Conservation (phyloP, 164 flowering plant genomes). For the Stephania yunnanensis region DNA sequence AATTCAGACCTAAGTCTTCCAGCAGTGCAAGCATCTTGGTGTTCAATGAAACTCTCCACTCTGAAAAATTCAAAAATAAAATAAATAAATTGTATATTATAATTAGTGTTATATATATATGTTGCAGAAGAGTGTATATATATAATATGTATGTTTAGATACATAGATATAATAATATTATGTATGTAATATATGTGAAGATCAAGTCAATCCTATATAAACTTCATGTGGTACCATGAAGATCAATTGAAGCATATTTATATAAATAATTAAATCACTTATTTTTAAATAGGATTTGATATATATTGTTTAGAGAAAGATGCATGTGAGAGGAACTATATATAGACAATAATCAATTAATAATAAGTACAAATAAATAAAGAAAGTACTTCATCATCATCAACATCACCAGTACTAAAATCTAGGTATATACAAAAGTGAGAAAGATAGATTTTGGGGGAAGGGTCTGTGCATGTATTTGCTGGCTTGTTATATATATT, state of each 20-base stretch:
- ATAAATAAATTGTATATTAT: too few species aligned
- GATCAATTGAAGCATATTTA: not conserved
- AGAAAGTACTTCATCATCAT: not conserved
- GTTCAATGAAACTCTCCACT: constrained; percentile 96
- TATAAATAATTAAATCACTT: not conserved
- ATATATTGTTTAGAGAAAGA: not conserved
- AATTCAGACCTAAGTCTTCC: constrained; percentile 43
- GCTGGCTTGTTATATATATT: too few species aligned
- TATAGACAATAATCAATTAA: not conserved
- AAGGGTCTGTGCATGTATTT: too few species aligned
- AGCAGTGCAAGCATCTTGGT: constrained; percentile 80
- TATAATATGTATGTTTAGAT: not conserved
- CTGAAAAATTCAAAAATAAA: constrained; percentile 24
- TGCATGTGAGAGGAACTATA: not conserved
- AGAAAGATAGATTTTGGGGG: not conserved
- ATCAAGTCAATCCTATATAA: not conserved
- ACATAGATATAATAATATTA: too few species aligned
- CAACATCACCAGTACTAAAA: not conserved
- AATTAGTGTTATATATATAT: not conserved
- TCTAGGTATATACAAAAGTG: not conserved
- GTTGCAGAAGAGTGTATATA: not conserved
- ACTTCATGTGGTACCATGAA: not conserved
- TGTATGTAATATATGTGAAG: not conserved
- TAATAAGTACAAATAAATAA: too few species aligned
- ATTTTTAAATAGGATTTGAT: not conserved